Percentiles rank a stretch among this genome's conserved stretches.
Conservation (phyloP, 768 basidiomycete genomes). For the Cystobasidium ongulense region DNA sequence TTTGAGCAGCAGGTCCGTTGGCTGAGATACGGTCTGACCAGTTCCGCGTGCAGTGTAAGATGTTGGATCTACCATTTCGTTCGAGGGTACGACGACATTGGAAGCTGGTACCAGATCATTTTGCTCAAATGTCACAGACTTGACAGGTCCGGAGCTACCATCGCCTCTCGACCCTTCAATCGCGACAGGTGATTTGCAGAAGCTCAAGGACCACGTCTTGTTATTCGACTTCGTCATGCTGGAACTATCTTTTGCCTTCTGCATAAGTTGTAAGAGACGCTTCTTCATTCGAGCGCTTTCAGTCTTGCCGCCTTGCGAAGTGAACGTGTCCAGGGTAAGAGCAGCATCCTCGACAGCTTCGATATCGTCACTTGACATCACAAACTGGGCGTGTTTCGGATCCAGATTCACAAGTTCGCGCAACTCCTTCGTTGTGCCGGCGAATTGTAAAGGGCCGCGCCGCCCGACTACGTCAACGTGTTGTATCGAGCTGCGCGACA, state of each 20-base stretch:
- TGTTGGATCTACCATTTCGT: conserved; percentile 45
- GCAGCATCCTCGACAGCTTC: conserved; percentile 41
- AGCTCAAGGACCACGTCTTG: conserved; percentile 75
- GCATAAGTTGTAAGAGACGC: conserved; percentile 47
- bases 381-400: conserved; percentile 58
- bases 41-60: conserved; percentile 50
- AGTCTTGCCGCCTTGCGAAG: conserved; percentile 25
- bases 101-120: conserved; percentile 20
- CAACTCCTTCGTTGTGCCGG: conserved; percentile 86
- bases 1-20: conserved; percentile 72
- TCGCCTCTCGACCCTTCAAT: conserved; percentile 31
- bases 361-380: conserved; percentile 45
- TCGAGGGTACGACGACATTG: conserved; percentile 5
- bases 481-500: conserved; percentile 57
- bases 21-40: conserved; percentile 51
- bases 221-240: conserved; percentile 60
- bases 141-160: background rate
- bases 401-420: conserved; percentile 63
- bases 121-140: conserved; percentile 10
- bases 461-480: conserved; percentile 77
- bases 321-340: conserved; percentile 34
- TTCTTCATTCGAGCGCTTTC: conserved; percentile 45
- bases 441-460: conserved; percentile 77
- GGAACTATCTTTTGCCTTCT: conserved; percentile 44
- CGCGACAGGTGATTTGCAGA: conserved; percentile 63